Conservation (phyloP, 2,329 filamentous ascomycete genomes). For the Aureobasidium subglaciale region DNA sequence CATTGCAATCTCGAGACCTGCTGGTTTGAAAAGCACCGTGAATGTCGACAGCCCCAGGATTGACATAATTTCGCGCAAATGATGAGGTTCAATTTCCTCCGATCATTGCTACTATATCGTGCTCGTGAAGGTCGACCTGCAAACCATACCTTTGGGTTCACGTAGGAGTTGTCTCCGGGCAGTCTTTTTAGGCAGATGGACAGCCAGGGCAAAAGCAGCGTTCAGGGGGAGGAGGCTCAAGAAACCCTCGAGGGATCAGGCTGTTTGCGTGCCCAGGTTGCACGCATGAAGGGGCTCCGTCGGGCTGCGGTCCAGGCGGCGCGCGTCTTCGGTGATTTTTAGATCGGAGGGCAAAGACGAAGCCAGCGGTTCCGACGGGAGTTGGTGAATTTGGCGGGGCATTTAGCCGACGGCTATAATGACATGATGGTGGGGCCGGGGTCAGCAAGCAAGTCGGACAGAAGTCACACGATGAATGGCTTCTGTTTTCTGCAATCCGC, state of each 20-base stretch:
- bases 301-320: not conserved
- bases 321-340: not conserved
- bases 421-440: not conserved
- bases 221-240: not conserved
- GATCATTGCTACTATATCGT: too few species aligned
- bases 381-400: not conserved
- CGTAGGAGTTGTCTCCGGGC: too few species aligned
- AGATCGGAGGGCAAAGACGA: not conserved
- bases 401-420: slow-evolving; percentile 8
- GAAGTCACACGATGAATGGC: slow-evolving; percentile 1
- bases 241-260: slow-evolving; percentile 7
- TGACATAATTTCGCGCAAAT: too few species aligned
- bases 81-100: too few species aligned
- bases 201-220: not conserved
- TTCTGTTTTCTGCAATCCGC: slow-evolving; percentile 9
- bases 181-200: slow-evolving; percentile 6
- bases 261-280: not conserved
- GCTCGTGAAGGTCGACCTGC: too few species aligned
- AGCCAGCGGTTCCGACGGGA: not conserved
- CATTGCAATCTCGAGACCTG: too few species aligned
- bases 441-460: not conserved
- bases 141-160: too few species aligned
- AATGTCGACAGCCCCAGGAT: not conserved
- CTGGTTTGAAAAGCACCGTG: not conserved
- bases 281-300: not conserved